Percentiles rank a stretch among this genome's conserved stretches.
These are phyloP conservation scores for Astrothelium subdiscretum DNA, from an alignment of 495 filamentous ascomycete genomes.

Conservation along the genomic window DNA sequence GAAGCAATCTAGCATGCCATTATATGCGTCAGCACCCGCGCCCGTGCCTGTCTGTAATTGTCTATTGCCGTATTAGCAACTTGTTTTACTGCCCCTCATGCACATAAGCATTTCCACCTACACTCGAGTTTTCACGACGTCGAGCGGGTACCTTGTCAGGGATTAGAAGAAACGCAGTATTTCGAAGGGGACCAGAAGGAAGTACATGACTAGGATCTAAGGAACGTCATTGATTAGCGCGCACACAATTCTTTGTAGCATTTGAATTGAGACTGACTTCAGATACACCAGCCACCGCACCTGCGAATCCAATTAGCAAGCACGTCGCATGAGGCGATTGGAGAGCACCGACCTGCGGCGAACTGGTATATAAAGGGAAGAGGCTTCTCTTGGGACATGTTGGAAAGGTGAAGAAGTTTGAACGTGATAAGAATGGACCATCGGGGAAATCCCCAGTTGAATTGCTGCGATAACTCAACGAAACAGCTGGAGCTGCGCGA, in stretches of 20 bases:
- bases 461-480: background rate
- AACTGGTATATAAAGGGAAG: constrained; percentile 82
- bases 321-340: background rate
- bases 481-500: background rate
- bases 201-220: constrained; percentile 80
- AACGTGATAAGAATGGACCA: background rate
- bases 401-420: constrained; percentile 16
- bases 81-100: background rate
- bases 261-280: constrained; percentile 47
- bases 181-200: constrained; percentile 4
- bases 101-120: constrained; percentile 34
- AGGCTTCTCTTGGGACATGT: constrained; percentile 57
- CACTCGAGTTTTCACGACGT: constrained; percentile 97
- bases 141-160: constrained; percentile 76
- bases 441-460: background rate
- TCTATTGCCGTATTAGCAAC: constrained; percentile 32
- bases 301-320: constrained; percentile 23
- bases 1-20: constrained; percentile 96
- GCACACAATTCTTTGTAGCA: constrained; percentile 2
- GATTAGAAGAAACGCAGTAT: constrained; percentile 13
- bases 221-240: constrained; percentile 18
- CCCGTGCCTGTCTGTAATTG: constrained; percentile 72
- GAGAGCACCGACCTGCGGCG: constrained; percentile 48
- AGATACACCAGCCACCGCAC: constrained; percentile 81
- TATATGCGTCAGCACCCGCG: constrained; percentile 69